These are phyloP conservation scores for Tylopilus balloui DNA, from an alignment of 768 basidiomycete species.

Conservation along the genomic window DNA sequence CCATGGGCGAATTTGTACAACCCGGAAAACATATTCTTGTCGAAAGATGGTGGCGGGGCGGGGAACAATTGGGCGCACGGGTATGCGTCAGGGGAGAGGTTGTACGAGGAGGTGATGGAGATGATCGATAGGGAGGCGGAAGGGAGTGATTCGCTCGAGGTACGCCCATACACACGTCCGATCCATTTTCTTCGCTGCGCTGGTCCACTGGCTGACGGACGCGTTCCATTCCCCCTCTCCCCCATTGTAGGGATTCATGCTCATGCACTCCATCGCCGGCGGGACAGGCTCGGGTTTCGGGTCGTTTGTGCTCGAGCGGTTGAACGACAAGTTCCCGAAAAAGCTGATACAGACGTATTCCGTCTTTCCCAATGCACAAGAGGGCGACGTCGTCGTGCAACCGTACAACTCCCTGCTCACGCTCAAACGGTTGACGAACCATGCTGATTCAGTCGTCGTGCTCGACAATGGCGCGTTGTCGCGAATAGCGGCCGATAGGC, in stretches of 20 bases:
- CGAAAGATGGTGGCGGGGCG: constrained; percentile 97
- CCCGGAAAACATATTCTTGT: constrained; percentile 95
- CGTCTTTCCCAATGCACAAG: constrained; percentile 92
- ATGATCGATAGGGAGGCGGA: constrained; percentile 99
- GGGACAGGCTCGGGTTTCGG: constrained; percentile 98
- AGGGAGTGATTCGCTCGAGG: constrained; percentile 95
- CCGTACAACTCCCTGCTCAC: constrained; percentile 96
- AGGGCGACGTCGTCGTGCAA: constrained; percentile 96
- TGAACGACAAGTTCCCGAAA: constrained; percentile 98
- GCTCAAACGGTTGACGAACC: constrained; percentile 88
- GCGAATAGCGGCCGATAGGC: constrained; percentile 86
- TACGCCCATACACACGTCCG: constrained; percentile 35
- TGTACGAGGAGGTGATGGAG: constrained; percentile 97
- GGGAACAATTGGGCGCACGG: constrained; percentile 99
- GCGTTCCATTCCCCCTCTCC: no score
- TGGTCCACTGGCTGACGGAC: not conserved
- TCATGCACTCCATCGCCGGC: constrained; percentile 97
- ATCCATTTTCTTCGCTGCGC: no score
- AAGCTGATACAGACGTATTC: constrained; percentile 99
- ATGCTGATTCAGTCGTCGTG: constrained; percentile 96
- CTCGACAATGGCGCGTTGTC: constrained; percentile 93
- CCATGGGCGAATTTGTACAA: constrained; percentile 88
- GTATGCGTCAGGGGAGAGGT: constrained; percentile 80
- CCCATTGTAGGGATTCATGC: constrained; percentile 98
- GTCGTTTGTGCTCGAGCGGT: constrained; percentile 93